These are phyloP conservation scores for Spatholobus suberectus DNA, from an alignment of 306 rosid genomes.

Conservation along the genomic window DNA sequence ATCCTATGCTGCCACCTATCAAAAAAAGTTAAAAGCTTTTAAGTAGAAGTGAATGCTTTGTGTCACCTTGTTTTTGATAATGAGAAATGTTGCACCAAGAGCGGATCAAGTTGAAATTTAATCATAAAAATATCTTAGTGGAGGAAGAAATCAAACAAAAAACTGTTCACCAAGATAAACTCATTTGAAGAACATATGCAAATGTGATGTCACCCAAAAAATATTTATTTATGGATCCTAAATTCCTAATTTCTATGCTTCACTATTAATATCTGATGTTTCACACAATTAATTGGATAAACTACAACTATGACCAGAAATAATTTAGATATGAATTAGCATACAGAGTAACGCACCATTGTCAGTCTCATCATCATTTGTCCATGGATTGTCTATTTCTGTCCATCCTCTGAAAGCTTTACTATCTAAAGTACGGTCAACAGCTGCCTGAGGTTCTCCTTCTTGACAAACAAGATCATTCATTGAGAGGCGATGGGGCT, in stretches of 20 bases:
- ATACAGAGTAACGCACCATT: constrained; percentile 59
- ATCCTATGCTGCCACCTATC: not conserved
- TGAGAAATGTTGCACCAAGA: not conserved
- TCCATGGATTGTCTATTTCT: constrained; percentile 93
- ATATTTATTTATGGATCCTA: constrained; percentile 29
- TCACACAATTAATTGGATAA: constrained; percentile 17
- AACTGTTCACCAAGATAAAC: constrained; percentile 2
- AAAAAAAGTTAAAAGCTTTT: not conserved
- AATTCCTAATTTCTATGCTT: not conserved
- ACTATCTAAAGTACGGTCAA: constrained; percentile 87
- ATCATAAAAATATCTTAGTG: constrained; percentile 1
- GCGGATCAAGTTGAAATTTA: not conserved
- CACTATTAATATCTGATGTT: constrained; percentile 5
- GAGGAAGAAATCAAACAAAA: constrained; percentile 6
- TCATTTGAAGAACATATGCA: constrained; percentile 3
- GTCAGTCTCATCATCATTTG: constrained; percentile 91
- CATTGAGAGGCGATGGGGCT: constrained; percentile 65
- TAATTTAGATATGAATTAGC: constrained; percentile 12
- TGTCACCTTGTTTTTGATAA: not conserved
- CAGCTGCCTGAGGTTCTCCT: constrained; percentile 95
- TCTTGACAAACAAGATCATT: constrained; percentile 91
- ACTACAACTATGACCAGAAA: not conserved
- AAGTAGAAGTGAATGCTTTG: not conserved
- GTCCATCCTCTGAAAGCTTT: constrained; percentile 93
- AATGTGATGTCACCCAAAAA: not conserved